Percentiles rank a stretch among this genome's conserved stretches.
phyloP scores from a whole-genome alignment of 2,329 filamentous ascomycete species.

The Incumbomyces lentus region DNA sequence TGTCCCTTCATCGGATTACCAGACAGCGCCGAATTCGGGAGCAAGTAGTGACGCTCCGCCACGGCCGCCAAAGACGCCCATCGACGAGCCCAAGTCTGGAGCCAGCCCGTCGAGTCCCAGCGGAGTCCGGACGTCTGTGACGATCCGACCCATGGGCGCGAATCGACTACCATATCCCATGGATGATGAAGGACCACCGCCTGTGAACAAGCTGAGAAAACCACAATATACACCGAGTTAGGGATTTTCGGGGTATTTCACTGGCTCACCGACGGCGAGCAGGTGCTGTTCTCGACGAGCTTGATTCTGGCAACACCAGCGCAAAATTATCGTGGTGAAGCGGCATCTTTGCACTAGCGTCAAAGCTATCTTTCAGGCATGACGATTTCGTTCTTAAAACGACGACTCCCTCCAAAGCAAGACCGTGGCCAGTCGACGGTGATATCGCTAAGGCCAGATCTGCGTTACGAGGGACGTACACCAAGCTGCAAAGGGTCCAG shows the following conservation, averaged over 20 bases:
- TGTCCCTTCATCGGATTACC: constrained; percentile 12
- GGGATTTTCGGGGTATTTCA: constrained; percentile 11
- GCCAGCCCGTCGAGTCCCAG: constrained; percentile 29
- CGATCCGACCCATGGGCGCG: constrained; percentile 17
- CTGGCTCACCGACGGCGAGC: neutral
- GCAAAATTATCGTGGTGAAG: too few species aligned
- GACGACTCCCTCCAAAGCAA: too few species aligned
- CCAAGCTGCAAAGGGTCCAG: too few species aligned
- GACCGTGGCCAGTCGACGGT: too few species aligned
- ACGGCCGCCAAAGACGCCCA: constrained; percentile 65
- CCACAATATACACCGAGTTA: constrained; percentile 56
- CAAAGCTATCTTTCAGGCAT: too few species aligned
- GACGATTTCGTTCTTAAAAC: too few species aligned
- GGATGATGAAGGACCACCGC: constrained; percentile 68
- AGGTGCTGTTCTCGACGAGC: neutral
- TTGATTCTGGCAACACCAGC: too few species aligned
- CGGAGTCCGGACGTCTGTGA: constrained; percentile 16
- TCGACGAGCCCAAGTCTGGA: constrained; percentile 30
- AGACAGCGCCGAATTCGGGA: constrained; percentile 2
- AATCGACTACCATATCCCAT: constrained; percentile 63
- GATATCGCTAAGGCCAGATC: too few species aligned
- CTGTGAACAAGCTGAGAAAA: constrained; percentile 77
- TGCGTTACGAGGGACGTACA: too few species aligned
- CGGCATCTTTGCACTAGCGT: too few species aligned
- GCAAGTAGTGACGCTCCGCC: constrained; percentile 44